Conservation (phyloP, 2,329 filamentous ascomycete species). For the Gremmenia infestans region DNA sequence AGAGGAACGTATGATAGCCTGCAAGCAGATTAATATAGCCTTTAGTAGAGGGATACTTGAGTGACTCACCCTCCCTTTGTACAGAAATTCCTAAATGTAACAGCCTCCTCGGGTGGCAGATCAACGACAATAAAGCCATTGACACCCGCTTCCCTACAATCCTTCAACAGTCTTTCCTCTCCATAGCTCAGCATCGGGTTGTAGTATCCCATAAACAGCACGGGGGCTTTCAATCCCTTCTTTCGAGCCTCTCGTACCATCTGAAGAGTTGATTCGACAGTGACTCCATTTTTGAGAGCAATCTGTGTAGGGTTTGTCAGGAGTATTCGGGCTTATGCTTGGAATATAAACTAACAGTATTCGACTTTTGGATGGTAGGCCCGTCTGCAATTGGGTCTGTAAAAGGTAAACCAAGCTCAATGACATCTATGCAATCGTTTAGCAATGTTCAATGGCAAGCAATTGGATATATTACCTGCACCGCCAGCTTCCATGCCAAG, state of each 20-base stretch:
- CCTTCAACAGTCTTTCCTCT: conserved; percentile 80
- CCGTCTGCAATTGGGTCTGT: conserved; percentile 98
- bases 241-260: conserved; percentile 79
- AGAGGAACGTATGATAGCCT: conserved; percentile 94
- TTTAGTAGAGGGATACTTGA: background rate
- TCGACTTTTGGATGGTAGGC: conserved; percentile 92
- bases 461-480: conserved; percentile 54
- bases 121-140: conserved; percentile 98
- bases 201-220: conserved; percentile 98
- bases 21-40: conserved; percentile 9
- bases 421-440: conserved; percentile 61
- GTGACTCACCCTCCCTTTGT: conserved; percentile 62
- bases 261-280: conserved; percentile 69
- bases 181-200: conserved; percentile 94
- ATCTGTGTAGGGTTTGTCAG: conserved; percentile 35
- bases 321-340: background rate
- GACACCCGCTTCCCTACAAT: conserved; percentile 78
- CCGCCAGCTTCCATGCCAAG: conserved; percentile 90
- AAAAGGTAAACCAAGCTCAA: conserved; percentile 94
- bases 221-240: conserved; percentile 71
- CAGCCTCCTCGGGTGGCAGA: conserved; percentile 89
- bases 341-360: conserved; percentile 55
- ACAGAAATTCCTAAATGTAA: conserved; percentile 85
- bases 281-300: conserved; percentile 85
- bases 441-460: background rate